Percentiles rank a stretch among this genome's conserved stretches.
Evolutionary conservation across 805 yeast genomes (phyloP).

Genomic region (Spathaspora sp.): DNA sequence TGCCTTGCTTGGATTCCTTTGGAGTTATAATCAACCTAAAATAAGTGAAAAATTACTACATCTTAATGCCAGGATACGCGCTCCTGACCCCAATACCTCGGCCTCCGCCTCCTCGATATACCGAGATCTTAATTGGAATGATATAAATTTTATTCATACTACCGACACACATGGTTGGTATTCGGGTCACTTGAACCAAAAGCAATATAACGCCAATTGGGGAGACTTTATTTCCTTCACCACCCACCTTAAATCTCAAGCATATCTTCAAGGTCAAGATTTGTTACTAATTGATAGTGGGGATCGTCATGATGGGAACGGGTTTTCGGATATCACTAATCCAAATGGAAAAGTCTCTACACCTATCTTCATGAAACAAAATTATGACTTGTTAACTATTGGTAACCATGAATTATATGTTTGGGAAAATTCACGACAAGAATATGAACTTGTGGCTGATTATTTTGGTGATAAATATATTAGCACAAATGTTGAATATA

Average conservation of each 20-base stretch:
- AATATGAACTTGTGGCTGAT: conserved; percentile 56
- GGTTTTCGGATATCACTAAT: conserved; percentile 71
- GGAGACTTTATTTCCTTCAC: conserved; percentile 82
- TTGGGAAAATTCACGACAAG: conserved; percentile 60
- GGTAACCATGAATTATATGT: conserved; percentile 91
- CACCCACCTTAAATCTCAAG: conserved; percentile 42
- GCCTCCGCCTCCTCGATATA: neutral
- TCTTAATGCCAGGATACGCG: neutral
- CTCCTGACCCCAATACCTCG: neutral
- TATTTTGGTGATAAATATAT: conserved; percentile 64
- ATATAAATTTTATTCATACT: conserved; percentile 83
- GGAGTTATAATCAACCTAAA: neutral
- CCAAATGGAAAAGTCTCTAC: conserved; percentile 70
- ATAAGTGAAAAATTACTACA: neutral
- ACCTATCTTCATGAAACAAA: conserved; percentile 56
- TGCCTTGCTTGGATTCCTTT: neutral
- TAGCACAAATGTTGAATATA: conserved; percentile 66
- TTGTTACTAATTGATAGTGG: conserved; percentile 81
- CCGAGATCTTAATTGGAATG: conserved; percentile 62
- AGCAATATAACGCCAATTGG: conserved; percentile 81
- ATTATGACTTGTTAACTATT: conserved; percentile 75
- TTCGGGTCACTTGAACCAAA: conserved; percentile 81
- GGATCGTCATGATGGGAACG: conserved; percentile 94
- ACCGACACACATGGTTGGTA: conserved; percentile 99
- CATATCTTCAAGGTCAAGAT: conserved; percentile 52